Base-by-base conservation (phyloP, 2,329 filamentous ascomycete genomes). In the Thelonectria blattea region DNA sequence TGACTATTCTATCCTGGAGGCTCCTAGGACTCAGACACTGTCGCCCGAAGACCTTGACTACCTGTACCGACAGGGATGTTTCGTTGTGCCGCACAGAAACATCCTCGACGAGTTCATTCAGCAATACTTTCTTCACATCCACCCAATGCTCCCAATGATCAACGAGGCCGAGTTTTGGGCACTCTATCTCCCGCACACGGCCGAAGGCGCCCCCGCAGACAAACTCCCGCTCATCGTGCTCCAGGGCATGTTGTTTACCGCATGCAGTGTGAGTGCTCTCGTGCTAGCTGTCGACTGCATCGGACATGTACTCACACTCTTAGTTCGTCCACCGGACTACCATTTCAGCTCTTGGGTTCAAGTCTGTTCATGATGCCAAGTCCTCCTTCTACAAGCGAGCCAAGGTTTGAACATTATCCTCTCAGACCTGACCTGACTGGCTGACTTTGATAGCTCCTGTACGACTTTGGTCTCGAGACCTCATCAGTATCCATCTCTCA, bases 111-210 rank as follows among this genome's bases (percentile, higher is more conserved):
- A 72, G 30, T 71, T 73, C 27, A 27, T 73, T 10, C 41, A 64
- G 10, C 68, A 71, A 30, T 73, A 73, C 58, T 73, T 73, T 10
- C 20, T 69, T 0, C 69, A 72, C n/a, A 67, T 73, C 0, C 71
- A 73, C 42, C 71, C 71, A 2, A 68, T 73, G 65, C 65, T 73
- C 15, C 71, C 71, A 1, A 51, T 73, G 0, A 10, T 73, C 1
- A 69, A 70, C 5, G 68, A 70, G 15, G 67, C 64, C 32, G 68
- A 70, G 5, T 66, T 68, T 10, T 70, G 68, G 68, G 51, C 62
- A 9, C 62, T 68, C 2, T 70, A 71, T 10, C 68, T 64, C 8
- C 63, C 66, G 6, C 55, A 61, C 1, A 57, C 64, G 17, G 30
- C 43, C 0, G 58, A 61, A 11, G 45, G 42, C 1, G 54, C 61